A percentile compares a stretch with the other conserved stretches of the same genome.
Evolutionary conservation across 768 basidiomycete species (phyloP).

Genomic region (Rhizopogon sp.): DNA sequence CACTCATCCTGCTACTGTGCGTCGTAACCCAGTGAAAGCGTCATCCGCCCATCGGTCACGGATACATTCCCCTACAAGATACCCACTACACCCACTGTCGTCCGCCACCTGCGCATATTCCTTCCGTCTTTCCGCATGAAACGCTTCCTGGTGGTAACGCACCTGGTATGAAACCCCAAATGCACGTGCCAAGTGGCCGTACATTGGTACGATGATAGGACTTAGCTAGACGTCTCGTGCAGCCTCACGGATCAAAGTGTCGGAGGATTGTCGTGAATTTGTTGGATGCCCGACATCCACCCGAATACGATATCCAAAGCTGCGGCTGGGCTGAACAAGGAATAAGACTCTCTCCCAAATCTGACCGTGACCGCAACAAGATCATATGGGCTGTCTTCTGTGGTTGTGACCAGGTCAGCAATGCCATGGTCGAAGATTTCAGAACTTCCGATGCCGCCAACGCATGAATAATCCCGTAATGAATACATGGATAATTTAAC

Average conservation of each 20-base stretch:
- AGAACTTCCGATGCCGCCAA: neutral
- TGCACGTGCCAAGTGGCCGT: neutral
- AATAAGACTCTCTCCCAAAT: neutral
- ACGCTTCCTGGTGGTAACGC: neutral
- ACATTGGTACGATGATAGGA: neutral
- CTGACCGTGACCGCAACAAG: neutral
- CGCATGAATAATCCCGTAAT: neutral
- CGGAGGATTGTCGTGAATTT: neutral
- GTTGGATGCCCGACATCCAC: neutral
- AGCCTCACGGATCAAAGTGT: neutral
- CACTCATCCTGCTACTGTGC: too few relatives aligned
- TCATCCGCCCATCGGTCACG: too few relatives aligned
- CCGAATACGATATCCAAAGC: neutral
- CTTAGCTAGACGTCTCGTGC: neutral
- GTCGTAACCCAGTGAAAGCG: too few relatives aligned
- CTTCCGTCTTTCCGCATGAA: neutral
- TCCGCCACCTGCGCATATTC: neutral
- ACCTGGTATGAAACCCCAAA: neutral
- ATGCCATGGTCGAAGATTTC: neutral
- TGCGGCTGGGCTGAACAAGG: neutral
- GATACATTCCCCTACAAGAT: too few relatives aligned
- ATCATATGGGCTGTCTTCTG: neutral
- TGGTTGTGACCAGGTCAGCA: neutral
- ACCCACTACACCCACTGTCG: too few relatives aligned
- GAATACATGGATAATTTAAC: neutral